Percentiles rank a stretch among this genome's conserved stretches.
Conservation (phyloP, 768 basidiomycete genomes). For the Boletus eberwhitei region DNA sequence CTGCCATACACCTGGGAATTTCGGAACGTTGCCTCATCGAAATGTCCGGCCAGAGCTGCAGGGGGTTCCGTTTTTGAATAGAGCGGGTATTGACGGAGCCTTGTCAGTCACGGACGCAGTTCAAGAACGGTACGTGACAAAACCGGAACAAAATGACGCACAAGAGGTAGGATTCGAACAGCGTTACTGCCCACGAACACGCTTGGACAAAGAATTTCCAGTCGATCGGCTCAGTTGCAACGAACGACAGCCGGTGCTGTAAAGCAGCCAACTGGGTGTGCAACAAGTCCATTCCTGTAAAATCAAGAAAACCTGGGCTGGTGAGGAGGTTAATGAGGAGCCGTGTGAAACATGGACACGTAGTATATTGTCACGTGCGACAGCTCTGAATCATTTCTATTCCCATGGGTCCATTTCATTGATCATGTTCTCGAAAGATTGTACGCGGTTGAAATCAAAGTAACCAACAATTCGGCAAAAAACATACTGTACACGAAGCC, state of each 20-base stretch:
- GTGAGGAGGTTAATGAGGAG: not conserved
- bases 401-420: too few species aligned
- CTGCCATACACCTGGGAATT: slow-evolving; percentile 91
- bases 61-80: slow-evolving; percentile 78
- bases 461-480: slow-evolving; percentile 23
- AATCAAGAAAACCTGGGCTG: not conserved
- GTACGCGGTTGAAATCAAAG: slow-evolving; percentile 80
- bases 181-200: slow-evolving; percentile 73
- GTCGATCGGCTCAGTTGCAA: slow-evolving; percentile 66
- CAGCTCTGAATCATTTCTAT: too few species aligned
- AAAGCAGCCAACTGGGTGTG: slow-evolving; percentile 54
- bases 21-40: slow-evolving; percentile 67
- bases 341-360: slow-evolving; percentile 4
- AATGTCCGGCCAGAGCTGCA: slow-evolving; percentile 61
- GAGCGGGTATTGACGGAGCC: slow-evolving; percentile 79
- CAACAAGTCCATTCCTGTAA: slow-evolving; percentile 52
- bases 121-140: not conserved
- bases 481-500: slow-evolving; percentile 62
- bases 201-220: slow-evolving; percentile 81
- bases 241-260: slow-evolving; percentile 65
- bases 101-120: not conserved
- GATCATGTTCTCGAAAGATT: slow-evolving; percentile 59
- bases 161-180: slow-evolving; percentile 87
- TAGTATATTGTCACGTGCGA: slow-evolving; percentile 13
- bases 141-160: slow-evolving; percentile 38